These are phyloP conservation scores for Globisporangium paroecandrum DNA, from an alignment of 352 stramenopile genomes.

Conservation along the genomic window DNA sequence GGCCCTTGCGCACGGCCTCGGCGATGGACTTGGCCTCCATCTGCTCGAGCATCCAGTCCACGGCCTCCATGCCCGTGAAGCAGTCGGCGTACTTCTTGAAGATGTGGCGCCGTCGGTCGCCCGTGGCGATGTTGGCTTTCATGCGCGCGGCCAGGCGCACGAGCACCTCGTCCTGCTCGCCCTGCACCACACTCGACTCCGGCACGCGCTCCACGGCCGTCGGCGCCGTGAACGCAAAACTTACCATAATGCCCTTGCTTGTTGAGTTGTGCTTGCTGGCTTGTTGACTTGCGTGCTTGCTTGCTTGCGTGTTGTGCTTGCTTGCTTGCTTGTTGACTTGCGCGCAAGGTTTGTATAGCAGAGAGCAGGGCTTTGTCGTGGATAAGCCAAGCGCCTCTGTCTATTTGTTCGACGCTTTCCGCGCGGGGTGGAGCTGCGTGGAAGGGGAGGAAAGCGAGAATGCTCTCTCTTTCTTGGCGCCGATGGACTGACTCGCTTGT, in stretches of 20 bases:
- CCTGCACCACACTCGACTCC: slow-evolving; percentile 36
- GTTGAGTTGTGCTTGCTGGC: neutral
- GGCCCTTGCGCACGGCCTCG: slow-evolving; percentile 76
- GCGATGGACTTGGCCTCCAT: slow-evolving; percentile 81
- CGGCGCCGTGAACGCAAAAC: slow-evolving; percentile 20
- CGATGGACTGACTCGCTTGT: slow-evolving; percentile 6
- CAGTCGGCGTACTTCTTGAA: slow-evolving; percentile 84
- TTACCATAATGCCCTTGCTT: slow-evolving; percentile 5
- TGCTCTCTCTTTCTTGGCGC: neutral
- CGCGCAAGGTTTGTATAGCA: too few species aligned
- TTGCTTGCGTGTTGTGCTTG: neutral
- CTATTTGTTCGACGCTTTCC: slow-evolving; percentile 6
- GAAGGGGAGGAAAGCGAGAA: slow-evolving; percentile 18
- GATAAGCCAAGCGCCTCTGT: neutral
- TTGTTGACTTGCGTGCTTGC: neutral
- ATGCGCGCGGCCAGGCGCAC: slow-evolving; percentile 68
- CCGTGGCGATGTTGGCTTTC: slow-evolving; percentile 77
- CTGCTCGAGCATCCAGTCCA: slow-evolving; percentile 85
- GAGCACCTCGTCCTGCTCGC: slow-evolving; percentile 67
- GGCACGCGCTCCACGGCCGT: slow-evolving; percentile 46
- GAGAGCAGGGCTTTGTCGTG: neutral
- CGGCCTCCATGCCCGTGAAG: slow-evolving; percentile 81
- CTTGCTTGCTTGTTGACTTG: neutral
- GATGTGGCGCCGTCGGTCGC: slow-evolving; percentile 63
- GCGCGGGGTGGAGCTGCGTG: neutral